Evolutionary conservation across 2,329 filamentous ascomycete genomes (phyloP).

Genomic region (Ceratocystiopsis brevicomis): DNA sequence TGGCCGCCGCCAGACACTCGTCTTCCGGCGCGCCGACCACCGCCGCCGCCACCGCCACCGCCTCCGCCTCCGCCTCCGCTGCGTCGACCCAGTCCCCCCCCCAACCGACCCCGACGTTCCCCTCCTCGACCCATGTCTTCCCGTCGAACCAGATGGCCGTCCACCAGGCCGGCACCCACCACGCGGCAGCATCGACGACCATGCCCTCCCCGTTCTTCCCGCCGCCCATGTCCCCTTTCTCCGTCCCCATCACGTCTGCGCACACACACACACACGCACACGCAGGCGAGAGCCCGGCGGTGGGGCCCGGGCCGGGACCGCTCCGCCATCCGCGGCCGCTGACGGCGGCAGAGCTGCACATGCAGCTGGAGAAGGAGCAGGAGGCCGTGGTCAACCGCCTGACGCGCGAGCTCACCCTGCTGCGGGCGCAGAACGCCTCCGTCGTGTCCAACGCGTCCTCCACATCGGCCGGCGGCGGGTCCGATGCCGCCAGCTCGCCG

Average conservation of each 20-base stretch:
- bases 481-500: conserved; percentile 13
- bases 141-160: conserved; percentile 35
- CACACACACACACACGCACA: neutral
- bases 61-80: neutral
- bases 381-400: conserved; percentile 90
- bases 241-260: conserved; percentile 7
- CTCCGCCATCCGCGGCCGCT: conserved; percentile 72
- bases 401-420: conserved; percentile 67
- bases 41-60: neutral
- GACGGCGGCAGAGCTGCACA: conserved; percentile 74
- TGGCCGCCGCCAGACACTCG: conserved; percentile 23
- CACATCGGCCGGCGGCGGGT: conserved; percentile 29
- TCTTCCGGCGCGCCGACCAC: conserved; percentile 12
- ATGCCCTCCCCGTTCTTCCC: conserved; percentile 18
- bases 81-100: conserved; percentile 11
- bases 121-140: conserved; percentile 35
- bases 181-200: conserved; percentile 13
- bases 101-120: conserved; percentile 19
- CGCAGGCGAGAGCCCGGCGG: conserved; percentile 21
- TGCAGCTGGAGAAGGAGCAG: conserved; percentile 84
- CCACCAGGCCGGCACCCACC: conserved; percentile 17
- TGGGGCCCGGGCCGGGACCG: conserved; percentile 46
- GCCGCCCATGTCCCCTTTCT: conserved; percentile 7
- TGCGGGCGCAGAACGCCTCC: conserved; percentile 55
- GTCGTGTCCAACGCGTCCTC: conserved; percentile 48